A percentile compares a stretch with the other conserved stretches of the same genome.
Conservation (phyloP, 352 stramenopile species). For the Discostella stelligera region DNA sequence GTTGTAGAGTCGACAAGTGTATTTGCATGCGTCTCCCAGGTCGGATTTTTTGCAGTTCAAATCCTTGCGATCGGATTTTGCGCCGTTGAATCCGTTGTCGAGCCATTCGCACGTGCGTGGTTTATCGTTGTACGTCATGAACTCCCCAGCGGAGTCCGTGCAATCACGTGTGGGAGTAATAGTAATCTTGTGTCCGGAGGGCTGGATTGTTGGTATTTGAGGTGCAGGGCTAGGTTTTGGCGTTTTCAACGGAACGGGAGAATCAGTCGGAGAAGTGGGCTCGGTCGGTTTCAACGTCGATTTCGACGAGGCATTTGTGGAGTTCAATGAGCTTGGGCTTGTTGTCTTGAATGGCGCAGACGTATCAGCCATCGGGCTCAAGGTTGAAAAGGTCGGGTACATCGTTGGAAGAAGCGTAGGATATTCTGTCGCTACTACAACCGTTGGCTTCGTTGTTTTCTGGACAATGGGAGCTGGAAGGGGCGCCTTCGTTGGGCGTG, state of each 20-base stretch:
- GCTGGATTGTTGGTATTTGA: conserved; percentile 18
- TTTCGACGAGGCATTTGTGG: too few relatives aligned
- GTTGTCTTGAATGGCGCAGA: conserved; percentile 4
- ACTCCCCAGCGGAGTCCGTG: conserved; percentile 24
- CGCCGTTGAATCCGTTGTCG: conserved; percentile 51
- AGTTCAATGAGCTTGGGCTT: too few relatives aligned
- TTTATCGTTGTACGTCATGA: conserved; percentile 43
- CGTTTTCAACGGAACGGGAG: neutral
- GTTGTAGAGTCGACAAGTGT: conserved; percentile 54
- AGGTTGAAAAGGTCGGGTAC: conserved; percentile 6
- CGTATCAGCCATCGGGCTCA: conserved; percentile 3
- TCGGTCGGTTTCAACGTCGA: conserved; percentile 2
- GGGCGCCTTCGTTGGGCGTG: conserved; percentile 13
- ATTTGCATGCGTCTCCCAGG: conserved; percentile 44
- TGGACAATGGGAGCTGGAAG: conserved; percentile 11
- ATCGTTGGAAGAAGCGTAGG: conserved; percentile 28
- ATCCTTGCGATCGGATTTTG: conserved; percentile 46
- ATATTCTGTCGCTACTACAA: conserved; percentile 12
- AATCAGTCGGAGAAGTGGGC: conserved; percentile 10
- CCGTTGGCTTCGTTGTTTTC: conserved; percentile 2
- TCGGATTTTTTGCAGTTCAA: conserved; percentile 37
- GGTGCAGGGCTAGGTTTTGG: conserved; percentile 18
- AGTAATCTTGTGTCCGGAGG: conserved; percentile 20
- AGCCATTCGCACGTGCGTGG: conserved; percentile 42
- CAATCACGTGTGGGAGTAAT: conserved; percentile 40